Base-by-base conservation (phyloP, 2,329 filamentous ascomycete genomes). In the Nemania serpens region DNA sequence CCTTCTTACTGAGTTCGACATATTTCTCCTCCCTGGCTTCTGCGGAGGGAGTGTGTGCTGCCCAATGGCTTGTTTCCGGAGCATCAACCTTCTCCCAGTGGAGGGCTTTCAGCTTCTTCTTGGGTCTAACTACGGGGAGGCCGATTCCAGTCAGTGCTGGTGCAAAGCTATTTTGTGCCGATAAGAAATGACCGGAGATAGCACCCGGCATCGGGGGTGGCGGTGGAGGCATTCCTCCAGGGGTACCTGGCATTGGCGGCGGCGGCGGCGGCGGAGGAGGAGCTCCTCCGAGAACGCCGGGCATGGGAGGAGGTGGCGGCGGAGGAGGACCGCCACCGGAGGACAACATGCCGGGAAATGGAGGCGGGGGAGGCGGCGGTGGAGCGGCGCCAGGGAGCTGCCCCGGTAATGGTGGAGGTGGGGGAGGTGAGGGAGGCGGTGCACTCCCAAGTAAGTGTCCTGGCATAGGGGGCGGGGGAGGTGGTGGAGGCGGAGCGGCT, bases 61-160 rank as follows among this genome's bases (percentile, higher is more conserved):
- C 93, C 94, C 94, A 98, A 69, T 97, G 91, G 55, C 94, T 97
- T 52, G 92, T 90, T 74, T 95, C 88, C 20, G 93, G 91, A 55
- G 91, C 86, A 76, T 99, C 95, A 56, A 99, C 92, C 81, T 98
- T 98, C 78, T 99, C 95, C 94, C 95, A 98, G 79, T 99, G 95
- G 68, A 99, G 84, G 61, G 94, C 94, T 86, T 99, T 99, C 76
- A 99, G 91, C 83, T 98, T 99, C 87, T 97, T 98, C 85, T 97
- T 98, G 20, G 95, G 93, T 69, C 94, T 84, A 54, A 93, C 91
- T 62, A 93, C 90, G 37, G 91, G 89, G 70, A 96, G 78, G 45
- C 89, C 87, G 68, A 91, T 81, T 7, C 86, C 84, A 18, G 86
- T 84, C 20, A 86, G 78, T 13, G 82, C 73, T 5, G 82, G 74